Evolutionary conservation across 2,329 filamentous ascomycete species (phyloP), one percentile per base, ranked within the genome.

Genomic region (Geoglossum cookeanum): DNA sequence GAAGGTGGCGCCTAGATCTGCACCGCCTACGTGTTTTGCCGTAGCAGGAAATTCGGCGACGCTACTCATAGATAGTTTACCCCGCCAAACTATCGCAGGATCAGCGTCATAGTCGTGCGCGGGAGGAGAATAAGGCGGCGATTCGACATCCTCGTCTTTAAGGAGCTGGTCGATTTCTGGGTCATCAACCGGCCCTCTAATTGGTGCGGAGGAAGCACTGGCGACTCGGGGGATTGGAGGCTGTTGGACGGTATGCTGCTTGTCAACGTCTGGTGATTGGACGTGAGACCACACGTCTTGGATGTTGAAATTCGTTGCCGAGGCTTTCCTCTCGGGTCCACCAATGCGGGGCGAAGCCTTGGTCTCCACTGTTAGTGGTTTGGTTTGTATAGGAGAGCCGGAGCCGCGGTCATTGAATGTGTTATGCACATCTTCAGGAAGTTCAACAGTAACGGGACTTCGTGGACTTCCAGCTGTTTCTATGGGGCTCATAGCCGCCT

Each of bases 131-230:
- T 94, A 94, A 0, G 85, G 85, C 1, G 86, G 85, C 1, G 86
- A 90, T 13, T 85, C 85, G 32, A 87, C 85, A 59, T 95, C 81
- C 4, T 53, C 49, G 59, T 86, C 88, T 64, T 90, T 80, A 6
- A 97, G 78, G 63, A 98, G 75, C 45, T 88, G 81, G 67, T 98
- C 92, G 22, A 98, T 87, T 59, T 97, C 92, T 2, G 86, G 79
- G 68, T 98, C 91, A 13, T 85, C 80, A 35, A 9, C 49, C 4
- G 49, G 49, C 8, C 49, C 49, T 8, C 37, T 13, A n/a, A 13
- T 52, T 17, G 11, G 48, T 17, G n/a, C 32, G 29, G 49, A 7
- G 3, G 30, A 9, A 15, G 80, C 84, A 0, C 83, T 78, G 1
- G 81, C 7, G 3, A 3, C 32, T 22, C 11, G 22, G 32, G n/a